These are phyloP conservation scores for Galerina marginata DNA, from an alignment of 768 basidiomycete genomes.

Conservation along the genomic window DNA sequence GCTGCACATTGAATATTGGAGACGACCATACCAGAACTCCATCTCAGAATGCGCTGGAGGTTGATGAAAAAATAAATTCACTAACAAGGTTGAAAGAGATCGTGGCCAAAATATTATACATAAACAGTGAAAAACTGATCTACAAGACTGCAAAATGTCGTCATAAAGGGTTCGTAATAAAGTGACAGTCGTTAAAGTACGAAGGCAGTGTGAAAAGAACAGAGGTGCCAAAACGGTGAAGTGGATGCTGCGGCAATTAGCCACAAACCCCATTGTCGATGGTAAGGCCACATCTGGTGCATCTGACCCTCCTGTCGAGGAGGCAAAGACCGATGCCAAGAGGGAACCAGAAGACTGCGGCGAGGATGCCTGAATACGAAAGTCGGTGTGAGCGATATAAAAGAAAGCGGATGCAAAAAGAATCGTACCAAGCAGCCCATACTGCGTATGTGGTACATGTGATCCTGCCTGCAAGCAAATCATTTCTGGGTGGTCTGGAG, in stretches of 20 bases:
- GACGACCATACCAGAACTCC: too few relatives aligned
- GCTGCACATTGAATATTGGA: too few relatives aligned
- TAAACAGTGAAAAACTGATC: too few relatives aligned
- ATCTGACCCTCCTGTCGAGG: constrained; percentile 73
- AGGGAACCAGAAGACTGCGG: constrained; percentile 87
- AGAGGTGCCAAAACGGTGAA: background rate
- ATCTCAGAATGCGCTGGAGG: too few relatives aligned
- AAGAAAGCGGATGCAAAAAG: background rate
- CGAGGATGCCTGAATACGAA: constrained; percentile 64
- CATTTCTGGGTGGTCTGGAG: constrained; percentile 86
- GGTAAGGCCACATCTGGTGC: constrained; percentile 52
- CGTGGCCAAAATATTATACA: too few relatives aligned
- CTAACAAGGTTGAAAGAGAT: too few relatives aligned
- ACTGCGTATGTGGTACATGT: constrained; percentile 69
- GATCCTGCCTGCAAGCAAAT: constrained; percentile 77
- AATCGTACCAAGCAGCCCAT: constrained; percentile 69
- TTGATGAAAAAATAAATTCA: too few relatives aligned
- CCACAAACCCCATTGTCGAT: constrained; percentile 52
- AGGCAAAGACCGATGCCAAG: constrained; percentile 80
- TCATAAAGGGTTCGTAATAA: background rate
- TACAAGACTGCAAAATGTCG: too few relatives aligned
- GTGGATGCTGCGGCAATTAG: constrained; percentile 19
- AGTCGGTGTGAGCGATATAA: background rate
- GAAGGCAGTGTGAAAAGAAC: background rate
- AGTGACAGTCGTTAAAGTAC: too few relatives aligned